A percentile compares a stretch with the other conserved stretches of the same genome.
These are phyloP conservation scores for Chalciporus pseudorubinellus DNA, from an alignment of 768 basidiomycete genomes.

Conservation along the genomic window DNA sequence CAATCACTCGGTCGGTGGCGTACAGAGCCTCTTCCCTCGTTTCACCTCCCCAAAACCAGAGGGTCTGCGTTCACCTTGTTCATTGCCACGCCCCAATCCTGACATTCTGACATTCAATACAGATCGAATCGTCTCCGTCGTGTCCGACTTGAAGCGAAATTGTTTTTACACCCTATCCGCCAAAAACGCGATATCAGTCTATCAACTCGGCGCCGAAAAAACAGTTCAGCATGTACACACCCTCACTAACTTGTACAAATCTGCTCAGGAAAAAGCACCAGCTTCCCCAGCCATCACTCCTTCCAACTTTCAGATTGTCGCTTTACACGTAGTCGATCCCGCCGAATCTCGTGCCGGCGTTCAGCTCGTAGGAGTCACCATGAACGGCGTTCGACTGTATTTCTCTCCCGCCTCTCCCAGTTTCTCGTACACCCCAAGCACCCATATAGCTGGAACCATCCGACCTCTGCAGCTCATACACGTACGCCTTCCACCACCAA, in stretches of 20 bases:
- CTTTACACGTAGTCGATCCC: slow-evolving; percentile 65
- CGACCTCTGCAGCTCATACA: slow-evolving; percentile 65
- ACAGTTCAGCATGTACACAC: slow-evolving; percentile 70
- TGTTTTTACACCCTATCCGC: slow-evolving; percentile 77
- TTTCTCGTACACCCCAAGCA: slow-evolving; percentile 46
- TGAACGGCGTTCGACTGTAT: slow-evolving; percentile 82
- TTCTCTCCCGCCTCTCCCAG: slow-evolving; percentile 57
- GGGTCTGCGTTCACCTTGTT: slow-evolving; percentile 45
- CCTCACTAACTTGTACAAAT: slow-evolving; percentile 69
- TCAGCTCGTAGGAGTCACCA: slow-evolving; percentile 79
- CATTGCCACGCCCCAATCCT: background rate
- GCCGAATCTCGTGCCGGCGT: slow-evolving; percentile 66
- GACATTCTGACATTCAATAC: slow-evolving; percentile 7
- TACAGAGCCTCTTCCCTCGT: slow-evolving; percentile 77
- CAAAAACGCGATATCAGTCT: slow-evolving; percentile 64
- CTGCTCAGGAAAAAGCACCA: slow-evolving; percentile 78
- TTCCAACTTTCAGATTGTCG: slow-evolving; percentile 66
- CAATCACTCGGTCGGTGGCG: slow-evolving; percentile 80
- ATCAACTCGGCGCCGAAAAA: slow-evolving; percentile 61
- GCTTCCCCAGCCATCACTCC: slow-evolving; percentile 70
- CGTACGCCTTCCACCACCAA: slow-evolving; percentile 74
- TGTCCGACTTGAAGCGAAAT: slow-evolving; percentile 65
- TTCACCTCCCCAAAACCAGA: slow-evolving; percentile 61
- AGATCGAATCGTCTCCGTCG: slow-evolving; percentile 73
- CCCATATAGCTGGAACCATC: slow-evolving; percentile 24